Evolutionary conservation across 352 stramenopile species (phyloP).

Genomic region (Phytophthora podocarpi): DNA sequence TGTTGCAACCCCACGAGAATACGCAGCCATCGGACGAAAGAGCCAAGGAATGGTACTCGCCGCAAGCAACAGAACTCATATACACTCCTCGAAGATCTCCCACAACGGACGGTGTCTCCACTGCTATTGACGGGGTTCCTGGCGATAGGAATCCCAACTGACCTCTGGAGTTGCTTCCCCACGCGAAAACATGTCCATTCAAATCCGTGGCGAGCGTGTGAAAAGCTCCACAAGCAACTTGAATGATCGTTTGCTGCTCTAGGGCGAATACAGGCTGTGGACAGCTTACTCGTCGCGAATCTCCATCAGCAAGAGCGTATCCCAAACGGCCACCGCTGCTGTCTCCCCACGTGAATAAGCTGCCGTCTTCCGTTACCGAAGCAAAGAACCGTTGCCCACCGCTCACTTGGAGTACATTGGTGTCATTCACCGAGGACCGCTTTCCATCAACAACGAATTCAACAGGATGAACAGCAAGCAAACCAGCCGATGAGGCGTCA

Average conservation of each 20-base stretch:
- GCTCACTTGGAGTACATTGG: slow-evolving; percentile 42
- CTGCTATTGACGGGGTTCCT: slow-evolving; percentile 16
- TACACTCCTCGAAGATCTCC: slow-evolving; percentile 59
- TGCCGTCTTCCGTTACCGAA: slow-evolving; percentile 43
- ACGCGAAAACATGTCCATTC: slow-evolving; percentile 78
- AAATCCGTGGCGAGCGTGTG: slow-evolving; percentile 72
- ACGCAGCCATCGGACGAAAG: background rate
- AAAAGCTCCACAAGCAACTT: slow-evolving; percentile 74
- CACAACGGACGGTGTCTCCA: slow-evolving; percentile 46
- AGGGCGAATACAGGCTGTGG: slow-evolving; percentile 48
- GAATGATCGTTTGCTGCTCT: slow-evolving; percentile 41
- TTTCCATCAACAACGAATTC: slow-evolving; percentile 22
- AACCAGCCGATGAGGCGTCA: background rate
- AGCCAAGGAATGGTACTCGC: slow-evolving; percentile 42
- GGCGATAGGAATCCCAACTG: slow-evolving; percentile 53
- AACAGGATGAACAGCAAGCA: slow-evolving; percentile 22
- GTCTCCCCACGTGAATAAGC: slow-evolving; percentile 69
- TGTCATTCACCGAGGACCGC: background rate
- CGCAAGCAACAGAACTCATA: slow-evolving; percentile 65
- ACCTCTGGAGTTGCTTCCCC: slow-evolving; percentile 62
- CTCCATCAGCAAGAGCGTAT: slow-evolving; percentile 49
- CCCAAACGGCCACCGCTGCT: slow-evolving; percentile 63
- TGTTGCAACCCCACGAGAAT: slow-evolving; percentile 55
- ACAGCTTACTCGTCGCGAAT: slow-evolving; percentile 41
- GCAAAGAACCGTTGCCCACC: slow-evolving; percentile 69